Conservation (phyloP, 176 grass and related monocot species). For the Juncus inflexus region DNA sequence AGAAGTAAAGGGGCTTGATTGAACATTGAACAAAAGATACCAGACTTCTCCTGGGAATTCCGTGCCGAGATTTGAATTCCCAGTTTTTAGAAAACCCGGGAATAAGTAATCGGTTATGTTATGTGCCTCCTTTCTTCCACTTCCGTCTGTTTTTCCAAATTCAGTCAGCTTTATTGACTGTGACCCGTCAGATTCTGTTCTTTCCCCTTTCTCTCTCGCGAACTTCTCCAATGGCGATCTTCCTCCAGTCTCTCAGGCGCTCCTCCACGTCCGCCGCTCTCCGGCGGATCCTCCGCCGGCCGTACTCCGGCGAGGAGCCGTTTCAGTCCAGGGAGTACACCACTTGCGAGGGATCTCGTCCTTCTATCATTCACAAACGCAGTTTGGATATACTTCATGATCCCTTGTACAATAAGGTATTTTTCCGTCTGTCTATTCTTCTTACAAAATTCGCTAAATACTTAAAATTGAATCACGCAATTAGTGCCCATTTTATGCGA, state of each 20-base stretch:
- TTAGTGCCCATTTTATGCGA: neutral
- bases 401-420: constrained; percentile 90
- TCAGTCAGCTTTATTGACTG: neutral
- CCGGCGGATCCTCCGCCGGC: constrained; percentile 24
- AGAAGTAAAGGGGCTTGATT: too few species aligned
- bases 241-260: constrained; percentile 53
- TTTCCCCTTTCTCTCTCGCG: neutral
- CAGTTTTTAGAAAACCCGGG: too few species aligned
- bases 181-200: neutral
- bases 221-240: constrained; percentile 26
- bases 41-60: too few species aligned
- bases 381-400: constrained; percentile 95
- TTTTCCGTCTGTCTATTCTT: neutral
- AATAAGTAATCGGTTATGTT: too few species aligned
- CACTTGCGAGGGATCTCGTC: constrained; percentile 69
- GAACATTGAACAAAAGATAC: too few species aligned
- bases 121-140: neutral
- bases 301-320: constrained; percentile 14
- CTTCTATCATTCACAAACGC: constrained; percentile 76
- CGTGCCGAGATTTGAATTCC: too few species aligned
- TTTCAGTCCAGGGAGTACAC: constrained; percentile 39
- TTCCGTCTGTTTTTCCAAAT: neutral
- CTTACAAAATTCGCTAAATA: neutral
- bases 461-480: neutral
- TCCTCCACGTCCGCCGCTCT: constrained; percentile 34